Evolutionary conservation across 768 basidiomycete genomes (phyloP).

Genomic region (Lentinula detonsa): DNA sequence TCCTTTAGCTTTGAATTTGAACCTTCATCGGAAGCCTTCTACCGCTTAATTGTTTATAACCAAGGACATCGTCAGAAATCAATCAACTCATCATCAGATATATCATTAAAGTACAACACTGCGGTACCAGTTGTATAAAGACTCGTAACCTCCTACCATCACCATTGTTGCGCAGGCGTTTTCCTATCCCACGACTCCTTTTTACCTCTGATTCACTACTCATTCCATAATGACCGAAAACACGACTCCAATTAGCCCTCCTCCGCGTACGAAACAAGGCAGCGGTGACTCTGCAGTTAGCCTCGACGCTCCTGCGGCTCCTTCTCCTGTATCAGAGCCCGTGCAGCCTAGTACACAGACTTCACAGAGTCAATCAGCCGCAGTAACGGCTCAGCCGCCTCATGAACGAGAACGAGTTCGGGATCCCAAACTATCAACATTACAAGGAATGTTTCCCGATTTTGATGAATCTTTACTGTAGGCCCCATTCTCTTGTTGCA

Average conservation of each 20-base stretch:
- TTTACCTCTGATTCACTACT: no score
- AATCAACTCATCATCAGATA: not conserved
- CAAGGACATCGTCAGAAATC: not conserved
- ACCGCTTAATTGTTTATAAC: not conserved
- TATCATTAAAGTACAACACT: no score
- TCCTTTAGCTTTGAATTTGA: not conserved
- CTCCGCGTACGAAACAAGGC: not conserved
- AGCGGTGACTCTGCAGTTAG: not conserved
- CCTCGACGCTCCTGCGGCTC: not conserved
- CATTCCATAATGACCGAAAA: not conserved
- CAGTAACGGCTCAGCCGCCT: not conserved
- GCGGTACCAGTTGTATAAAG: no score
- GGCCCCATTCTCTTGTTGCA: constrained; percentile 16
- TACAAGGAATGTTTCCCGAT: constrained; percentile 73
- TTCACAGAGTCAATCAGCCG: not conserved
- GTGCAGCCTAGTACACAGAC: not conserved
- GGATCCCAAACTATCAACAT: constrained; percentile 45
- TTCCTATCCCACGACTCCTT: not conserved
- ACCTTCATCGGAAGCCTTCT: not conserved
- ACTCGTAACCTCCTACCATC: not conserved
- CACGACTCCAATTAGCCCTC: not conserved
- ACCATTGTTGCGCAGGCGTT: not conserved
- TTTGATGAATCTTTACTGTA: constrained; percentile 72
- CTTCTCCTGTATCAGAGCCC: not conserved
- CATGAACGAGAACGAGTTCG: constrained; percentile 3